Base-by-base conservation (phyloP, 2,329 filamentous ascomycete genomes). In the Penicillium carneum region DNA sequence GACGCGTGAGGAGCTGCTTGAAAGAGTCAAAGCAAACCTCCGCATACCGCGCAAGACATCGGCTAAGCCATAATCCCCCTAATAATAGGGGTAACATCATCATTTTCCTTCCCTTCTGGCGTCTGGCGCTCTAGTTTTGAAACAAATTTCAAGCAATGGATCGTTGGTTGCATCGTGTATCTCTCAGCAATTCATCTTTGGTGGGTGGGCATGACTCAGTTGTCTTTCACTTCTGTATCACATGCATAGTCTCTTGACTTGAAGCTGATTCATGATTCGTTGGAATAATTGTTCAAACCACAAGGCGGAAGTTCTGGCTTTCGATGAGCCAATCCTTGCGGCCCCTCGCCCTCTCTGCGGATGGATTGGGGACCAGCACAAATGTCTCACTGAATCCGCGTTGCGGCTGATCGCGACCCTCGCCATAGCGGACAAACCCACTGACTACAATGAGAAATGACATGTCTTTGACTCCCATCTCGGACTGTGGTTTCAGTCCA, bases 311-410 rank as follows among this genome's bases (percentile, higher is more conserved):
- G 71, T 88, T 92, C 77, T 93, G 90, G 63, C 87, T 90, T 72
- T 88, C 83, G 68, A 92, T 86, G 59, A 92, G 77, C 84, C 88
- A 91, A 67, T 83, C 82, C 72, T 83, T 85, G 55, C 82, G 70
- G 1, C 82, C 82, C 61, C 84, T 83, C 2, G 85, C 83, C 64
- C 84, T 80, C 0, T 76, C 87, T 84, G 77, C 63, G 11, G 71
- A 67, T 16, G 74, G 70, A 61, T 92, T 91, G 8, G 93, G 92
- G 39, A 94, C 90, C 57, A 97, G 81, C 26, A 96, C 85, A 74
- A 96, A 89, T 0, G 85, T 89, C 76, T 97, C 93, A 71, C 87
- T 90, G 75, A 96, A 96, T 38, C 86, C 87, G 67, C 87, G 87
- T 75, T 87, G 84, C 14, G 84, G 84, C 14, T 86, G 85, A 33